These are phyloP conservation scores for Naganishia vishniacii DNA, from an alignment of 768 basidiomycete genomes.

Conservation along the genomic window DNA sequence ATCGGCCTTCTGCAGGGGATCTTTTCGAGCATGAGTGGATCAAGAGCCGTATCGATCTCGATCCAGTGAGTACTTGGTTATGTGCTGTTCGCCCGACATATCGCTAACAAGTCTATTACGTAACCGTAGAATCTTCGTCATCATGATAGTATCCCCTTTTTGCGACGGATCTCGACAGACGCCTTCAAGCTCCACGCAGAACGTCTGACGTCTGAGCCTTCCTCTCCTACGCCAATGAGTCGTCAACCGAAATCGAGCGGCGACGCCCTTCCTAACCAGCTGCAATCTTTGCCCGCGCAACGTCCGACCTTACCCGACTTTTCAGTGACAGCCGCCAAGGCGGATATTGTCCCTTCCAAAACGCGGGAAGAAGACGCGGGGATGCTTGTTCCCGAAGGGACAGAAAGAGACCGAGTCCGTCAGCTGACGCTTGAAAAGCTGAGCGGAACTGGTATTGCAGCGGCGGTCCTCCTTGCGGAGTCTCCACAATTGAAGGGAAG, in stretches of 20 bases:
- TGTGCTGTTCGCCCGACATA: no score
- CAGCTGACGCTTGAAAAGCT: no score
- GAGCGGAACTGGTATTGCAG: no score
- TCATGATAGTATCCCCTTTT: constrained; percentile 91
- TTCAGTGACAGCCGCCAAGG: no score
- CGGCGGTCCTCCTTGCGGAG: no score
- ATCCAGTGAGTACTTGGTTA: constrained; percentile 9
- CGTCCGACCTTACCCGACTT: background rate
- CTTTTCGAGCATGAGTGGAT: constrained; percentile 92
- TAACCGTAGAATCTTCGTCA: constrained; percentile 66
- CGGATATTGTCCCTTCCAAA: no score
- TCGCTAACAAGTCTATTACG: background rate
- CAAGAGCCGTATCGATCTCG: constrained; percentile 66
- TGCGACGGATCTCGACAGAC: constrained; percentile 69
- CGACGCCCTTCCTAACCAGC: no score
- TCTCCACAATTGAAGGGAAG: background rate
- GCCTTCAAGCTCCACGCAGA: constrained; percentile 11
- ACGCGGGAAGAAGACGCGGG: no score
- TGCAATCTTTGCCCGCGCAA: background rate
- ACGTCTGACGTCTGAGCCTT: background rate
- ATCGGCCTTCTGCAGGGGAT: constrained; percentile 74
- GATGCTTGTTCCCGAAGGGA: no score
- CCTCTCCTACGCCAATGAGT: background rate
- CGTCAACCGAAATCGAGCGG: no score
- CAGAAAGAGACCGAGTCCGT: no score